Evolutionary conservation across 83 land plant genomes (phyloP).

Genomic region (Picea abies): DNA sequence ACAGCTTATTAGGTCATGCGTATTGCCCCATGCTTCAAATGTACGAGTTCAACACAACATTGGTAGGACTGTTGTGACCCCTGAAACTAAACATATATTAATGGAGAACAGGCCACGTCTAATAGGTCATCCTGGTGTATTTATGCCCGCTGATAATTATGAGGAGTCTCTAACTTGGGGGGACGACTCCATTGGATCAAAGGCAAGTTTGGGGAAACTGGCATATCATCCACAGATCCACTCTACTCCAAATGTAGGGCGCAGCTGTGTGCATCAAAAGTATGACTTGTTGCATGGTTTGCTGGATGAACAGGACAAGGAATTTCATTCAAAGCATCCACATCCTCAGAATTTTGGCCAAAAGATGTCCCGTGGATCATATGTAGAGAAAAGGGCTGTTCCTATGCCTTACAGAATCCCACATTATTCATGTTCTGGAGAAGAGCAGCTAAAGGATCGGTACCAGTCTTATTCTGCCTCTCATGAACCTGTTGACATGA

Average conservation of each 20-base stretch:
- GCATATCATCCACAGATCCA: background rate
- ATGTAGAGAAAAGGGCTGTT: background rate
- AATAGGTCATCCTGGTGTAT: background rate
- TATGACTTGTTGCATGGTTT: background rate
- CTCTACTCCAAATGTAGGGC: background rate
- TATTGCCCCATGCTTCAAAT: background rate
- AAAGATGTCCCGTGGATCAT: background rate
- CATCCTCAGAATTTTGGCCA: background rate
- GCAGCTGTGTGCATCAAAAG: background rate
- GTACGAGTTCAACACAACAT: slow-evolving; percentile 12
- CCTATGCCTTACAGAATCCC: background rate
- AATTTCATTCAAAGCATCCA: slow-evolving; percentile 3
- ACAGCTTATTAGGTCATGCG: slow-evolving; percentile 5
- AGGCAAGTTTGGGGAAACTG: background rate
- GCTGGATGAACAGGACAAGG: background rate
- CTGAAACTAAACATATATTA: background rate
- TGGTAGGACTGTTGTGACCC: background rate
- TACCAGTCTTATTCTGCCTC: background rate
- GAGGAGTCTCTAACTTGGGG: slow-evolving; percentile 19
- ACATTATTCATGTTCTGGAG: slow-evolving; percentile 4
- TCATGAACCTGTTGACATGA: background rate
- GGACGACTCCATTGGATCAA: slow-evolving; percentile 2
- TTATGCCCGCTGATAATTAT: slow-evolving; percentile 3
- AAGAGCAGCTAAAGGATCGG: slow-evolving; percentile 1
- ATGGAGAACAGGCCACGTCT: background rate